phyloP scores from a whole-genome alignment of 768 basidiomycete species.

The Mycena maculata region DNA sequence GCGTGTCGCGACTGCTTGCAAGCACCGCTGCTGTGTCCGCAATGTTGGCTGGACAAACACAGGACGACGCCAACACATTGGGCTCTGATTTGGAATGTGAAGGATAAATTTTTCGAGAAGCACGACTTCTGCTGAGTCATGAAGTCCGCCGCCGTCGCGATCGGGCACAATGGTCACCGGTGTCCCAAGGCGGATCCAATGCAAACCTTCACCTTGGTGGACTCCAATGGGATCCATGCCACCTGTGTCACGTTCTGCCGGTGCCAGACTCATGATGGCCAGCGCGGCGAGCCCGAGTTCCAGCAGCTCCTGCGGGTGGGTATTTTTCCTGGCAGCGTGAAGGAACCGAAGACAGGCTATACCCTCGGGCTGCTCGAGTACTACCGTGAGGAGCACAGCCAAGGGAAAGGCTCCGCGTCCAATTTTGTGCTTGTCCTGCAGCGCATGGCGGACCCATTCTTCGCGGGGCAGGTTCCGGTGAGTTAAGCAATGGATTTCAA shows the following conservation, averaged over 20 bases:
- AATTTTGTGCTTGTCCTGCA: slow-evolving; percentile 27
- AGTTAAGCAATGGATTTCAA: neutral
- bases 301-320: slow-evolving; percentile 23
- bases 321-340: slow-evolving; percentile 23
- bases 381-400: slow-evolving; percentile 13
- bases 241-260: slow-evolving; percentile 23
- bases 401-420: slow-evolving; percentile 19
- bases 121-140: slow-evolving; percentile 19
- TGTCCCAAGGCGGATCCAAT: slow-evolving; percentile 14
- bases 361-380: slow-evolving; percentile 15
- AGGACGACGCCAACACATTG: slow-evolving; percentile 21
- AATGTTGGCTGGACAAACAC: slow-evolving; percentile 27
- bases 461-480: slow-evolving; percentile 16
- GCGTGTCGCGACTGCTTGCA: slow-evolving; percentile 20
- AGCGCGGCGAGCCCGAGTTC: slow-evolving; percentile 2
- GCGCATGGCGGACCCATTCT: too few relatives aligned
- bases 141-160: neutral
- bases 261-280: slow-evolving; percentile 3
- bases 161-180: slow-evolving; percentile 12
- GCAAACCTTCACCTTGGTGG: slow-evolving; percentile 25
- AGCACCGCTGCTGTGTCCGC: slow-evolving; percentile 13
- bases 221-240: slow-evolving; percentile 29
- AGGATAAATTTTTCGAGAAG: slow-evolving; percentile 17
- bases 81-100: slow-evolving; percentile 22
- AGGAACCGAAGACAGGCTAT: slow-evolving; percentile 22